These are phyloP conservation scores for Pseudocercospora eumusae DNA, from an alignment of 2,329 filamentous ascomycete species.

Conservation along the genomic window DNA sequence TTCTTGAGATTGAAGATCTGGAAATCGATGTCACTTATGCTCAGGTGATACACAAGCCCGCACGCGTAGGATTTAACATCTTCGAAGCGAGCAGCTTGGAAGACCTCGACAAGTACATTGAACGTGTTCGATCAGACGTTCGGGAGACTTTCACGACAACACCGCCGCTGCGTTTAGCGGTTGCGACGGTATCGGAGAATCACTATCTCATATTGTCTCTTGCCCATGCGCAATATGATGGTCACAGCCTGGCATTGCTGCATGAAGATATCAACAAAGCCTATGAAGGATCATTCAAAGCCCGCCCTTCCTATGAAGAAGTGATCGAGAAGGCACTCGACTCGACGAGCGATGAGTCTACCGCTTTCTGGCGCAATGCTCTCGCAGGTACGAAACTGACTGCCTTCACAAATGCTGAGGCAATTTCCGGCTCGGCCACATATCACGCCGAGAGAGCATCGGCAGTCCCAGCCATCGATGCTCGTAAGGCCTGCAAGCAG, in stretches of 20 bases:
- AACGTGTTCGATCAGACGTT: slow-evolving; percentile 42
- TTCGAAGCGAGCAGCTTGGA: slow-evolving; percentile 28
- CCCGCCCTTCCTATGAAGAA: slow-evolving; percentile 46
- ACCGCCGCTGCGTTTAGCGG: slow-evolving; percentile 42
- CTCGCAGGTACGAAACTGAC: slow-evolving; percentile 56
- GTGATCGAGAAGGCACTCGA: slow-evolving; percentile 59
- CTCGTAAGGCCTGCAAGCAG: slow-evolving; percentile 64
- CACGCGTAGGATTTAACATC: slow-evolving; percentile 42
- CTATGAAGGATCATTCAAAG: slow-evolving; percentile 49
- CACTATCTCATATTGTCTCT: slow-evolving; percentile 66
- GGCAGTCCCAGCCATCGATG: slow-evolving; percentile 42
- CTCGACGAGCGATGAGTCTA: slow-evolving; percentile 51
- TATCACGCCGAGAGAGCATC: slow-evolving; percentile 54
- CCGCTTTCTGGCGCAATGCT: slow-evolving; percentile 69
- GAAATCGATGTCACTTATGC: slow-evolving; percentile 57
- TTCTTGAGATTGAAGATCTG: slow-evolving; percentile 66
- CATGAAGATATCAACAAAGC: slow-evolving; percentile 69
- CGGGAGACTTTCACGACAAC: slow-evolving; percentile 35
- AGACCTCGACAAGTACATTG: slow-evolving; percentile 39
- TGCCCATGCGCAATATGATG: slow-evolving; percentile 86
- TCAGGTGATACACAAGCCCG: slow-evolving; percentile 52
- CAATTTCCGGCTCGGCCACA: slow-evolving; percentile 27
- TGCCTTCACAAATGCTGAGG: slow-evolving; percentile 42
- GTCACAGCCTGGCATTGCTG: slow-evolving; percentile 75
- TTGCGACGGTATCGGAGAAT: slow-evolving; percentile 40